A percentile compares a stretch with the other conserved stretches of the same genome.
These are phyloP conservation scores for Ganoderma lucidum DNA, from an alignment of 1,284 basidiomycete species.

Conservation along the genomic window DNA sequence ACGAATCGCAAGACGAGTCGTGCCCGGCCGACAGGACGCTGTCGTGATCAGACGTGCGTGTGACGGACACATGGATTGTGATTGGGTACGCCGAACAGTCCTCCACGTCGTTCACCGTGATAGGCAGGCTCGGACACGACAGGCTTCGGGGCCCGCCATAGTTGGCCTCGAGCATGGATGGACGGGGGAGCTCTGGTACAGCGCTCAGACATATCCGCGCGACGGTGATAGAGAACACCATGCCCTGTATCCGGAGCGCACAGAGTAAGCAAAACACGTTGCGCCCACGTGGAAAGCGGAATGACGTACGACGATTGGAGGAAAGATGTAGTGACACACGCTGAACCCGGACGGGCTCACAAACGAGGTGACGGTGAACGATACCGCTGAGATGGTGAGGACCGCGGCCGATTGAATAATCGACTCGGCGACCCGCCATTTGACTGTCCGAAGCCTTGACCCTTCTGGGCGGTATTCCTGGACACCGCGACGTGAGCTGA, in stretches of 20 bases:
- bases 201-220: constrained; percentile 26
- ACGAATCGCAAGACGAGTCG: constrained; percentile 7
- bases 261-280: no score
- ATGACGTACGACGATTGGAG: constrained; percentile 24
- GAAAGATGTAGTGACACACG: constrained; percentile 29
- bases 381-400: constrained; percentile 27
- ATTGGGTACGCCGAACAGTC: constrained; percentile 17
- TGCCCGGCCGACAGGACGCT: constrained; percentile 15
- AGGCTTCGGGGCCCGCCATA: not conserved
- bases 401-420: constrained; percentile 31
- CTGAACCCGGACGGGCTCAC: constrained; percentile 28
- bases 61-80: constrained; percentile 30
- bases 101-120: not conserved
- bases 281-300: not conserved
- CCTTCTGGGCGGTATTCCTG: constrained; percentile 14
- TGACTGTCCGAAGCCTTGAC: constrained; percentile 11
- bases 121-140: constrained; percentile 11
- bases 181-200: constrained; percentile 14
- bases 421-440: constrained; percentile 27
- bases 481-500: constrained; percentile 16
- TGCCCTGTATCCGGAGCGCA: not conserved
- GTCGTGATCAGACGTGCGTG: constrained; percentile 21
- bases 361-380: constrained; percentile 27
- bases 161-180: constrained; percentile 13
- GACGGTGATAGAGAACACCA: constrained; percentile 29